These are phyloP conservation scores for Pyrenochaeta sp. DNA, from an alignment of 2,329 filamentous ascomycete species.

Conservation along the genomic window DNA sequence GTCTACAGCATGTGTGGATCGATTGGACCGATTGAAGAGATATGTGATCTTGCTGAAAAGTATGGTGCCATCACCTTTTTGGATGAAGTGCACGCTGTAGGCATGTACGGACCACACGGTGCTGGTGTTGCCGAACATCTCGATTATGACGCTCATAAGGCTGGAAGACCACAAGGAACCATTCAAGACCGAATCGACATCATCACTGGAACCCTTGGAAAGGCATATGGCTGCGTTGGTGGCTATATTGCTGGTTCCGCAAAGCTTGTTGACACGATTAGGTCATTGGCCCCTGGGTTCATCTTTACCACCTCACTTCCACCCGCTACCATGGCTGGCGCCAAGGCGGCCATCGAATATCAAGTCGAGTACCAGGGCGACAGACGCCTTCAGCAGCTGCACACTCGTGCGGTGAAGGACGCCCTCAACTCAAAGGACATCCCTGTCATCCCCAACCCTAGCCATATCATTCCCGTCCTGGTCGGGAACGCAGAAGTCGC, in stretches of 20 bases:
- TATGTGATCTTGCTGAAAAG: slow-evolving; percentile 95
- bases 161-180: slow-evolving; percentile 77
- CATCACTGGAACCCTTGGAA: slow-evolving; percentile 95
- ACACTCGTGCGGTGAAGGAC: slow-evolving; percentile 93
- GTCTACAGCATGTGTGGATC: slow-evolving; percentile 99
- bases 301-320: slow-evolving; percentile 98
- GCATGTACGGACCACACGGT: slow-evolving; percentile 97
- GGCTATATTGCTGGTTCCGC: slow-evolving; percentile 94
- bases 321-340: slow-evolving; percentile 95
- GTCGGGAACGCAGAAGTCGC: slow-evolving; percentile 94
- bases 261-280: slow-evolving; percentile 88
- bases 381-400: slow-evolving; percentile 89
- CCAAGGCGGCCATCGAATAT: slow-evolving; percentile 89
- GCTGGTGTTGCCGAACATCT: slow-evolving; percentile 97
- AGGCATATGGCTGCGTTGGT: slow-evolving; percentile 96
- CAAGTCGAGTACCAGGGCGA: slow-evolving; percentile 87
- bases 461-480: slow-evolving; percentile 92
- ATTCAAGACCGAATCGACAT: slow-evolving; percentile 97
- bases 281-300: slow-evolving; percentile 94
- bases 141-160: slow-evolving; percentile 85
- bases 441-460: slow-evolving; percentile 96
- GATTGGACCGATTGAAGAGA: slow-evolving; percentile 92
- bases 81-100: slow-evolving; percentile 98
- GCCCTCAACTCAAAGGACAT: slow-evolving; percentile 81
- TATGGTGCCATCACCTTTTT: slow-evolving; percentile 97